Evolutionary conservation across 1,139 yeast genomes (phyloP).

Genomic region (Arxiozyma slooffiae): DNA sequence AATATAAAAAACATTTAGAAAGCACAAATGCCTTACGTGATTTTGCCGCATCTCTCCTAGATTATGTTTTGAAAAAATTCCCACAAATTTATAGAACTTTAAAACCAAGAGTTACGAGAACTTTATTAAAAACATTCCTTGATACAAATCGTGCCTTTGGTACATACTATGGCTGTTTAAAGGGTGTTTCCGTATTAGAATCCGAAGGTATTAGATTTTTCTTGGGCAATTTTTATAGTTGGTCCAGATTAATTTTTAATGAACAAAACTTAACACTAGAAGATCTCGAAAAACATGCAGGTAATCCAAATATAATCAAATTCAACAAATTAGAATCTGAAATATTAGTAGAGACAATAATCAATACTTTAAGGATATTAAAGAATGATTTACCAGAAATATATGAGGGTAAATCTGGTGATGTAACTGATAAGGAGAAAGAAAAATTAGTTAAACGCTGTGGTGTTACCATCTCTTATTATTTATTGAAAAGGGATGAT

Average conservation of each 20-base stretch:
- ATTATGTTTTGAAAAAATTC: conserved; percentile 65
- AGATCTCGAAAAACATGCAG: conserved; percentile 9
- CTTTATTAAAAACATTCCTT: conserved; percentile 79
- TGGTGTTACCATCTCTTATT: conserved; percentile 49
- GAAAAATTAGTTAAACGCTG: conserved; percentile 45
- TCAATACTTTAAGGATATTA: conserved; percentile 41
- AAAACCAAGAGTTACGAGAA: conserved; percentile 89
- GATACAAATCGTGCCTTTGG: conserved; percentile 70
- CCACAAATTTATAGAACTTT: conserved; percentile 84
- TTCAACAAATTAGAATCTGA: conserved; percentile 36
- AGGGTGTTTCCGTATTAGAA: conserved; percentile 77
- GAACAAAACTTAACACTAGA: conserved; percentile 23
- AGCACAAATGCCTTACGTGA: conserved; percentile 63
- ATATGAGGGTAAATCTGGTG: conserved; percentile 32
- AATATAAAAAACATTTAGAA: conserved; percentile 21
- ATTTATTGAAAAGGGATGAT: conserved; percentile 44
- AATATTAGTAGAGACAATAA: conserved; percentile 39
- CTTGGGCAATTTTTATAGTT: conserved; percentile 72
- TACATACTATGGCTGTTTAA: conserved; percentile 85
- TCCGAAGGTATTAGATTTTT: conserved; percentile 80
- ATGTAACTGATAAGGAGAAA: conserved; percentile 37
- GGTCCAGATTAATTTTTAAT: conserved; percentile 53
- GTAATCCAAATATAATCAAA: conserved; percentile 16
- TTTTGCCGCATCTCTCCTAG: conserved; percentile 75
- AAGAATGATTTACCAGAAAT: conserved; percentile 31